Evolutionary conservation across 768 basidiomycete species (phyloP).

Genomic region (Tremella yokohamensis): DNA sequence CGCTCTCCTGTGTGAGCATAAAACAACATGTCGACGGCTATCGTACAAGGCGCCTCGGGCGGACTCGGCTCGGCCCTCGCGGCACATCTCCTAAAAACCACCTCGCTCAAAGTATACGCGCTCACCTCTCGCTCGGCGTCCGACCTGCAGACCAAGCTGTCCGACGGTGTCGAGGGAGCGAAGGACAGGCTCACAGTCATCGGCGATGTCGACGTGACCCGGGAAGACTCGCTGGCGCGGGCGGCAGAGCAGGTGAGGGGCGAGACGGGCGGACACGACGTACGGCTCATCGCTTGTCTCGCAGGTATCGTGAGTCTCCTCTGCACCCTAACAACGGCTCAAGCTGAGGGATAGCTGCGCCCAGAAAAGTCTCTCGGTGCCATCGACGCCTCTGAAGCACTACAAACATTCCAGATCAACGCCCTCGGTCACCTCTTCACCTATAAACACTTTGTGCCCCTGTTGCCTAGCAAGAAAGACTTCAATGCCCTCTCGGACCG

Average conservation of each 20-base stretch:
- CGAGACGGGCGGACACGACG: constrained; percentile 43
- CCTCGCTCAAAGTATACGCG: constrained; percentile 51
- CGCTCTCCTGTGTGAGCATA: not conserved
- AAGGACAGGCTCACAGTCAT: constrained; percentile 42
- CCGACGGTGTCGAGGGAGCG: constrained; percentile 3
- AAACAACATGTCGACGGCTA: constrained; percentile 41
- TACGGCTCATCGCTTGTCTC: constrained; percentile 51
- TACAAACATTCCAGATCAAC: constrained; percentile 53
- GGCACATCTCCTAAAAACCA: constrained; percentile 46
- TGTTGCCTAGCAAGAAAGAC: constrained; percentile 49
- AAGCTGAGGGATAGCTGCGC: constrained; percentile 45
- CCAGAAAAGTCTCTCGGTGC: constrained; percentile 53
- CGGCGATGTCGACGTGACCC: constrained; percentile 45
- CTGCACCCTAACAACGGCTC: not conserved
- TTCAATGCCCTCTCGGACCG: constrained; percentile 20
- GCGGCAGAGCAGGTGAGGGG: constrained; percentile 49
- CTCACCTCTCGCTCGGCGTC: constrained; percentile 44
- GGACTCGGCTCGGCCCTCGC: constrained; percentile 47
- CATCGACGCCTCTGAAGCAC: constrained; percentile 38
- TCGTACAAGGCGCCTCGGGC: constrained; percentile 45
- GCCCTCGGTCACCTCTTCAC: constrained; percentile 53
- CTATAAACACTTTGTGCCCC: constrained; percentile 54
- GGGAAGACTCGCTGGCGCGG: constrained; percentile 47
- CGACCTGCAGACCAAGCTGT: constrained; percentile 34
- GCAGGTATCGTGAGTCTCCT: constrained; percentile 49